These are phyloP conservation scores for Zygotorulaspora sp. DNA, from an alignment of 805 yeast genomes.

Conservation along the genomic window DNA sequence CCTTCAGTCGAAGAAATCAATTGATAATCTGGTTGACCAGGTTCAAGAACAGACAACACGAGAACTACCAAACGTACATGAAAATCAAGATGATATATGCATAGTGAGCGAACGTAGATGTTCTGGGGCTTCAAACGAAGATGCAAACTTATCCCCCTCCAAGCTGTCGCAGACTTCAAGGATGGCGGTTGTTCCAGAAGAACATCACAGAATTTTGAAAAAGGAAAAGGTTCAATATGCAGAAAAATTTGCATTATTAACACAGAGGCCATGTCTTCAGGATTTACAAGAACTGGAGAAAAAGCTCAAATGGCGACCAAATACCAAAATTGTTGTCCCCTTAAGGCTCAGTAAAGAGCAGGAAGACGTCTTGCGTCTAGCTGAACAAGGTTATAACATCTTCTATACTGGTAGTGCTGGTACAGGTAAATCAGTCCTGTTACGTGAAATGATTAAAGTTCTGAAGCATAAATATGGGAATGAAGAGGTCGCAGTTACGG, in stretches of 20 bases:
- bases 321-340: slow-evolving; percentile 29
- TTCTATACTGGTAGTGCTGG: slow-evolving; percentile 98
- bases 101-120: neutral
- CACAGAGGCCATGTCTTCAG: slow-evolving; percentile 28
- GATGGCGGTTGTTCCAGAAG: slow-evolving; percentile 1
- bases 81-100: neutral
- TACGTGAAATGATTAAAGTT: slow-evolving; percentile 56
- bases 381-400: slow-evolving; percentile 57
- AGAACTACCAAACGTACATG: neutral
- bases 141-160: neutral
- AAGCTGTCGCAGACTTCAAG: neutral
- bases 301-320: slow-evolving; percentile 18
- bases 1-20: neutral
- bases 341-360: slow-evolving; percentile 55
- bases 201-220: slow-evolving; percentile 13
- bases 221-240: slow-evolving; percentile 15
- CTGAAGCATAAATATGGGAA: slow-evolving; percentile 43
- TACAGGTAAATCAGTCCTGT: slow-evolving; percentile 91
- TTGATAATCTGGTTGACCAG: too few species aligned
- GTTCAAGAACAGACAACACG: neutral
- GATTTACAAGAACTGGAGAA: slow-evolving; percentile 12
- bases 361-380: slow-evolving; percentile 58
- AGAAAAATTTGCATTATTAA: slow-evolving; percentile 30
- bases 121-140: neutral
- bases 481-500: slow-evolving; percentile 66